Evolutionary conservation across 2,329 filamentous ascomycete species (phyloP).

Genomic region (Aspergillus novofumigatus): DNA sequence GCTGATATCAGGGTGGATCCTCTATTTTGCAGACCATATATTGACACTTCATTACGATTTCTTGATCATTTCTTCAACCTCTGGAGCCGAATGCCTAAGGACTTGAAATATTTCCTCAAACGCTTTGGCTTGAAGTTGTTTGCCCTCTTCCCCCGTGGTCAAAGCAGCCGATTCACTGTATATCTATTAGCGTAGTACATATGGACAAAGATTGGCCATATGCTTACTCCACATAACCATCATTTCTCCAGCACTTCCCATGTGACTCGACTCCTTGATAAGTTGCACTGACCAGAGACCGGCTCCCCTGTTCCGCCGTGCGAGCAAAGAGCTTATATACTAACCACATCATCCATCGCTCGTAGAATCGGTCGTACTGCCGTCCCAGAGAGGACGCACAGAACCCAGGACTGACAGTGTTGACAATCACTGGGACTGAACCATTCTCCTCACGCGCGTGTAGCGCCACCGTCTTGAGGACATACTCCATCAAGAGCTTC

Average conservation of each 20-base stretch:
- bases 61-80: slow-evolving; percentile 14
- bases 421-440: slow-evolving; percentile 40
- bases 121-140: slow-evolving; percentile 33
- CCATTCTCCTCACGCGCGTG: slow-evolving; percentile 29
- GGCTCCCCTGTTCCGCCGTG: slow-evolving; percentile 42
- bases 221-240: slow-evolving; percentile 35
- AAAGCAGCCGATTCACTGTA: slow-evolving; percentile 31
- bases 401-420: slow-evolving; percentile 43
- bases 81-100: slow-evolving; percentile 22
- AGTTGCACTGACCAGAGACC: slow-evolving; percentile 41
- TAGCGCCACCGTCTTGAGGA: slow-evolving; percentile 35
- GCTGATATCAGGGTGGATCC: background rate
- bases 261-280: slow-evolving; percentile 41
- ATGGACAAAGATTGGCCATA: background rate
- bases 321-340: slow-evolving; percentile 39
- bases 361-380: slow-evolving; percentile 35
- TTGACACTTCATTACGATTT: slow-evolving; percentile 1
- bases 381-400: slow-evolving; percentile 42
- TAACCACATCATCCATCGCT: slow-evolving; percentile 31
- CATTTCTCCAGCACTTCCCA: slow-evolving; percentile 43
- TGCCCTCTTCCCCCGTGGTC: slow-evolving; percentile 31
- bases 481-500: slow-evolving; percentile 43
- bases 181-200: slow-evolving; percentile 12
- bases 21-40: background rate
- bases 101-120: slow-evolving; percentile 41